Base-by-base conservation (phyloP, 2,329 filamentous ascomycete species). In the Aureobasidium sp. region DNA sequence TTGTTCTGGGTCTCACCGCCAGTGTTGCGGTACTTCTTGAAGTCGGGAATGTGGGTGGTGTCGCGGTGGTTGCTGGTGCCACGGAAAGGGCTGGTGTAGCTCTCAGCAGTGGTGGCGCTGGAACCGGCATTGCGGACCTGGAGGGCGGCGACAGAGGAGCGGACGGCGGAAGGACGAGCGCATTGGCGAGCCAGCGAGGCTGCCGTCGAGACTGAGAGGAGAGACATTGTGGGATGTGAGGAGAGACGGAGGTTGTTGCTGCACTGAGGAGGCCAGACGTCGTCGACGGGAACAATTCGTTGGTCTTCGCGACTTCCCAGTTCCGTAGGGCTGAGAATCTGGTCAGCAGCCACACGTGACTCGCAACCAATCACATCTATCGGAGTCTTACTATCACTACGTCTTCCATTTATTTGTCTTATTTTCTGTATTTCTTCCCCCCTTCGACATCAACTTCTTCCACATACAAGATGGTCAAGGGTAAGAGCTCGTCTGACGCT, bases 21-120 rank as follows among this genome's bases (percentile, higher is more conserved):
- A 75, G 85, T 87, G 78, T 84, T 87, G 79, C 87, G 82, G 82
- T 99, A 99, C 76, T 91, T 88, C 76, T 85, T 85, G 79, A 96
- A 97, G 80, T 89, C 87, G 69, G 94, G 94, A 73, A 97, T 88
- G 77, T 89, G 86, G 76, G 82, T 86, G 70, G 82, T 84, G 57
- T 80, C 72, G 67, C 74, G 74, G 66, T 70, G 66, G 61, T 64
- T 66, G 63, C 66, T 66, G 41, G 67, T 66, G 60, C 72, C 72
- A 60, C 73, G 72, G 78, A 87, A 87, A 65, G 85, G 85, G 69
- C 74, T 78, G 68, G 77, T 75, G 75, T 79, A 80, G 66, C 74
- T 74, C 66, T 77, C 75, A 65, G 78, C 72, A 56, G 71, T 72
- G 42, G 70, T 71, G 64, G 70, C 69, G 65, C 71, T 69, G 52